Base-by-base conservation (phyloP, 345 rosid species). In the Cardamine chenopodiifolia region DNA sequence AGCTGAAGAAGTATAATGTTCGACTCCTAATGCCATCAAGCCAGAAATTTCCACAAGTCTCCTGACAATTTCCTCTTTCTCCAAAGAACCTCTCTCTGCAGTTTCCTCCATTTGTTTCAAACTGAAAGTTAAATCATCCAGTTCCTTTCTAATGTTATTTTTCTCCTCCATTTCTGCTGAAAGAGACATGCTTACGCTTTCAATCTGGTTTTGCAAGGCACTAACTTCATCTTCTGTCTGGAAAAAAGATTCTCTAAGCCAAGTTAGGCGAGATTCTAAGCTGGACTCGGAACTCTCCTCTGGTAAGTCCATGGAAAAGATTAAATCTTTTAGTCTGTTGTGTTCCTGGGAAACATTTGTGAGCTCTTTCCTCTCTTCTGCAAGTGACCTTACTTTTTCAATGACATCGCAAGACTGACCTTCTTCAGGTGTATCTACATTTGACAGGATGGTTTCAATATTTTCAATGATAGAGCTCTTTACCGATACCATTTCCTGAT, bases 221-320 rank as follows among this genome's bases (percentile, higher is more conserved):
- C 75, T 79, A 71, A 84, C 74, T 74, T 85, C 85, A 76, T 70
- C 82, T 80, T 81, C 85, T 79, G 86, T 80, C 71, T 75, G 84
- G 61, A 68, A 53, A 82, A 83, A 76, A 3, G 94, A 91, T 52
- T 88, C 93, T 78, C 75, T 86, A 55, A 93, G 84, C 96, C 97
- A 86, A 73, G 65, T 59, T 69, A 88, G 64, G 58, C 86, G 80
- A 78, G 87, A 71, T 81, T 85, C 89, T 81, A 84, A 66, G 79
- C 89, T 87, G 68, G 86, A 75, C 31, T 78, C 64, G 45, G 87
- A 78, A 31, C 74, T 67, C 65, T 84, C 83, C 73, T 88, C 88
- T 0, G 94, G 95, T 44, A 89, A 35, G 79, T 91, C 93, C 58
- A 89, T 66, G 17, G 71, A 68, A 79, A 81, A 74, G 59, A 13